Base-by-base conservation (phyloP, 2,329 filamentous ascomycete species). In the Fusarium clavum region DNA sequence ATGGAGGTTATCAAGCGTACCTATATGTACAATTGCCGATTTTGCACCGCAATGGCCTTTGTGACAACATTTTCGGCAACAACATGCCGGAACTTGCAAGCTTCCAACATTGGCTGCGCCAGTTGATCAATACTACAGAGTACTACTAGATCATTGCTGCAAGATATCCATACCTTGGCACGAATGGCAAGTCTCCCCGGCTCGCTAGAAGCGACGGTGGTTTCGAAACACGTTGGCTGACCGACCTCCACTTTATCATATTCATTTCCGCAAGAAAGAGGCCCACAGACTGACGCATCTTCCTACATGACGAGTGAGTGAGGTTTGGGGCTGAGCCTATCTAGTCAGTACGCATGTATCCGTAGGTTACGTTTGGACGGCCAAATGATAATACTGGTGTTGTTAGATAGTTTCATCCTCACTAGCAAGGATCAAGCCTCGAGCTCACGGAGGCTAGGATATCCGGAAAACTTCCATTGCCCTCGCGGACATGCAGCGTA, bases 211-310 rank as follows among this genome's bases (percentile, higher is more conserved):
- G 57, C 63, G 57, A 72, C 70, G 70, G 72, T 44, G 65, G 70
- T 74, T 74, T 74, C 72, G 72, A 74, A 74, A 73, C 72, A 61
- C 65, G 57, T 64, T 54, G 61, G 66, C 62, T 65, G 62, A 59
- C 54, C 57, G 49, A 18, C 62, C 67, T 74, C 72, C 72, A 71
- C 71, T 67, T 64, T 69, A 16, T 34, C 20, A 58, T 55, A 44
- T 60, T 64, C 41, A 38, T 64, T 61, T 65, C 64, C 48, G 45
- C 45, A 27, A 27, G 32, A 51, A 24, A 46, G 43, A 57, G 68
- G 64, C 55, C 68, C 68, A 71, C 68, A 71, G 55, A 58, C 68
- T 69, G 52, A 61, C 52, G 52, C 59, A 34, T 24, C 68, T 61
- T 71, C 64, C 59, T 69, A 56, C 43, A 43, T 56, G 44, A 64